Percentiles rank a stretch among this genome's conserved stretches.
These are phyloP conservation scores for Mycena capillaripes DNA, from an alignment of 768 basidiomycete genomes.

Conservation along the genomic window DNA sequence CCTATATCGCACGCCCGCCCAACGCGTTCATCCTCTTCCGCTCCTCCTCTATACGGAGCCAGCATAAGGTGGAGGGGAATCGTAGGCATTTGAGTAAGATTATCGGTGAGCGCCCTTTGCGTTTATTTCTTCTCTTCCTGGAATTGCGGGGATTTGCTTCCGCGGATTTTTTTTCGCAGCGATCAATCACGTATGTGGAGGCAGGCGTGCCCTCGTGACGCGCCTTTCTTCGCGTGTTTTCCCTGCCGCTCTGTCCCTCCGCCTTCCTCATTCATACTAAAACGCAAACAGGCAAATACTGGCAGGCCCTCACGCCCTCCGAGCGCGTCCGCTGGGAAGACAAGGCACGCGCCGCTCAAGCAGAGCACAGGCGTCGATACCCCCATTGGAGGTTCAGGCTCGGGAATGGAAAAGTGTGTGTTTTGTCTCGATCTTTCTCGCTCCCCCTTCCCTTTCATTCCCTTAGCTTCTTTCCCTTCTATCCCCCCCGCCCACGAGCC, in stretches of 20 bases:
- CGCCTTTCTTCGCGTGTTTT: too few species aligned
- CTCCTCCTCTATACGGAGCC: constrained; percentile 80
- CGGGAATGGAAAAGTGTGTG: constrained; percentile 46
- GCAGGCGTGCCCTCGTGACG: too few species aligned
- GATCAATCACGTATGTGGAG: too few species aligned
- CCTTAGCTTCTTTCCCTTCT: too few species aligned
- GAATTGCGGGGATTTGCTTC: too few species aligned
- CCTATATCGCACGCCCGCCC: constrained; percentile 84
- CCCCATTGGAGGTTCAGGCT: constrained; percentile 89
- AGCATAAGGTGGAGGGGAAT: constrained; percentile 84
- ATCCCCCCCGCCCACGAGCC: too few species aligned
- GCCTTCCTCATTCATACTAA: background rate
- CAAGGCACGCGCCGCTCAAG: constrained; percentile 77
- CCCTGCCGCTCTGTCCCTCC: background rate
- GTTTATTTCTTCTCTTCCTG: background rate
- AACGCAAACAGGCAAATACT: constrained; percentile 68
- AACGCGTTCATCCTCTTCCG: constrained; percentile 91
- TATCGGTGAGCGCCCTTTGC: constrained; percentile 63
- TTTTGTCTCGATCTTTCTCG: background rate
- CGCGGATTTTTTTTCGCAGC: too few species aligned
- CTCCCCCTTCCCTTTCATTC: background rate
- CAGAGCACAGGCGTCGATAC: constrained; percentile 80
- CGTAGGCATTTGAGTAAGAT: constrained; percentile 87
- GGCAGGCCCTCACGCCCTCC: constrained; percentile 77
- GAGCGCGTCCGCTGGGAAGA: constrained; percentile 85